A percentile compares a stretch with the other conserved stretches of the same genome.
These are phyloP conservation scores for Aspergillus campestris DNA, from an alignment of 495 filamentous ascomycete genomes.

Conservation along the genomic window DNA sequence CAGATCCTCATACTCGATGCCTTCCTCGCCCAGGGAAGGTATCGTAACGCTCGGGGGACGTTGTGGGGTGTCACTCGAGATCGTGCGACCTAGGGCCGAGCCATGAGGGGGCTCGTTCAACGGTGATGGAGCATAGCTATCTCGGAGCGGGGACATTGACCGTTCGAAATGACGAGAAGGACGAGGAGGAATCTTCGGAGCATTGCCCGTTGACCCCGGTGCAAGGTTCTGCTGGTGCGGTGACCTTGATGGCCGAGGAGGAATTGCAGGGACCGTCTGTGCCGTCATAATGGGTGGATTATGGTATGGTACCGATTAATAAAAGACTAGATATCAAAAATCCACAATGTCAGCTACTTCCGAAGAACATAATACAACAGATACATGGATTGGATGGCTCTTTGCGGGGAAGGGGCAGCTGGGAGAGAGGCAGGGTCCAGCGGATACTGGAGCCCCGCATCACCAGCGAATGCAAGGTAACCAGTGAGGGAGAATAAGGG, in stretches of 20 bases:
- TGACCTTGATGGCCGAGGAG: conserved; percentile 44
- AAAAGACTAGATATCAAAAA: not conserved
- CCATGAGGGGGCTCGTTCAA: conserved; percentile 58
- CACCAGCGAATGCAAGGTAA: no score
- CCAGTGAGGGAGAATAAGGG: no score
- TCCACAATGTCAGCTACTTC: not conserved
- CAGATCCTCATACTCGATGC: conserved; percentile 72
- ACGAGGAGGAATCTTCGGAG: conserved; percentile 58
- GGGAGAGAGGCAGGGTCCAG: no score
- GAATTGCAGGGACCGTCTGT: conserved; percentile 36
- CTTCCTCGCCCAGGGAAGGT: conserved; percentile 82
- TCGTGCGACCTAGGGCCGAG: conserved; percentile 36
- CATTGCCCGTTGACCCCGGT: conserved; percentile 21
- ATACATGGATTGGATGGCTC: no score
- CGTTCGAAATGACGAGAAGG: conserved; percentile 64
- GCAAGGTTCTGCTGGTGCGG: conserved; percentile 31
- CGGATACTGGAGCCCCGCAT: no score
- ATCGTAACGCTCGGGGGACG: conserved; percentile 72
- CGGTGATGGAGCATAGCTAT: conserved; percentile 77
- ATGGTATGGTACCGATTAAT: not conserved
- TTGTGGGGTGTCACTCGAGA: conserved; percentile 42
- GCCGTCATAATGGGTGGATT: conserved; percentile 30
- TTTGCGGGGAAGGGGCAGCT: no score
- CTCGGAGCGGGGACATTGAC: conserved; percentile 66
- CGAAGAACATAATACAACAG: not conserved